Conservation (phyloP, 2,329 filamentous ascomycete species). For the Metarhizium brunneum region DNA sequence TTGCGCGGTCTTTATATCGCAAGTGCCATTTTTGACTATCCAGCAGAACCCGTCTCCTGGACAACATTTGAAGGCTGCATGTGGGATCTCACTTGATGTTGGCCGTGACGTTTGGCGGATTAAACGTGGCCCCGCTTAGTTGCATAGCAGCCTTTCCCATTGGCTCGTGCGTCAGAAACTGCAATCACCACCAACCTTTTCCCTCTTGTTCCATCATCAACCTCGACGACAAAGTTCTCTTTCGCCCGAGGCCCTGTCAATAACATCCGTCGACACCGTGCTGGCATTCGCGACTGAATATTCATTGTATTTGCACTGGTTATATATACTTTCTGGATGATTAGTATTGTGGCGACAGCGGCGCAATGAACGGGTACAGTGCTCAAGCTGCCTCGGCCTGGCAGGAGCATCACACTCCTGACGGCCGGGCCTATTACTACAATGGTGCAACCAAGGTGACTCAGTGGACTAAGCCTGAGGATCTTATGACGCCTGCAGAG, state of each 20-base stretch:
- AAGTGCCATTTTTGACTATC: not conserved
- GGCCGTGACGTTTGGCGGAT: not conserved
- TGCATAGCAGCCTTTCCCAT: not conserved
- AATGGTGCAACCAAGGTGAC: conserved; percentile 79
- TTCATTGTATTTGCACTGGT: not conserved
- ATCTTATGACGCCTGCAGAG: conserved; percentile 76
- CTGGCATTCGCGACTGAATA: not conserved
- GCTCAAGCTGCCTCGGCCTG: conserved; percentile 49
- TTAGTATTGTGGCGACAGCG: conserved; percentile 3
- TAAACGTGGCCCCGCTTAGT: not conserved
- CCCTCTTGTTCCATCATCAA: not conserved
- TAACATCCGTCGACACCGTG: not conserved
- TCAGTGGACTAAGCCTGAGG: conserved; percentile 89
- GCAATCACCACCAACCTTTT: not conserved
- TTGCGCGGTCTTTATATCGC: not conserved
- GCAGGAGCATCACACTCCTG: conserved; percentile 72
- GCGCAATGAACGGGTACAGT: conserved; percentile 49
- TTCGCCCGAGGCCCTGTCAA: not conserved
- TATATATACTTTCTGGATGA: not conserved
- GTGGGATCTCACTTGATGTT: not conserved
- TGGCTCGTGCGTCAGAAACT: not conserved
- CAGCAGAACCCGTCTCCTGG: not conserved
- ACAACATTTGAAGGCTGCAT: not conserved
- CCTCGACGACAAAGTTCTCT: not conserved
- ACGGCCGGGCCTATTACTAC: conserved; percentile 87